Percentiles rank a stretch among this genome's conserved stretches.
These are phyloP conservation scores for Kingdonia uniflora DNA, from an alignment of 164 flowering plant species.

Conservation along the genomic window DNA sequence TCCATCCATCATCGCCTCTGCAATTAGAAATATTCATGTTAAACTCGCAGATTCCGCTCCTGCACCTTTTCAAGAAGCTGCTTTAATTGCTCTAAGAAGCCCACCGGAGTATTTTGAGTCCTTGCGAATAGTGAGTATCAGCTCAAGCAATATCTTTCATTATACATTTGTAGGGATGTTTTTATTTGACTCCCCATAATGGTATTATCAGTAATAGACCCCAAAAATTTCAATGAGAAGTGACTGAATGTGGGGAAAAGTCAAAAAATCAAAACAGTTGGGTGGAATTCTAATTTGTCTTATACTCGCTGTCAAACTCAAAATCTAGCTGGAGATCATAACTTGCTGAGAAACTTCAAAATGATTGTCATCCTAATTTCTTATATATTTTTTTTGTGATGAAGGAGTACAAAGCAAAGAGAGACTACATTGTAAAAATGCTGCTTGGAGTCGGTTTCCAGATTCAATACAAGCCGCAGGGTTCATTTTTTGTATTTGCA, in stretches of 20 bases:
- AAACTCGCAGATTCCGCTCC: slow-evolving; percentile 79
- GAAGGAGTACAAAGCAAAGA: slow-evolving; percentile 54
- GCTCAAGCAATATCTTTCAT: neutral
- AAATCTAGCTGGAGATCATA: too few species aligned
- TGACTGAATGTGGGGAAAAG: too few species aligned
- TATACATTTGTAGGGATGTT: neutral
- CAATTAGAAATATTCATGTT: slow-evolving; percentile 64
- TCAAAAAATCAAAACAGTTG: too few species aligned
- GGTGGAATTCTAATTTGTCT: too few species aligned
- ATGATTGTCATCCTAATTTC: neutral
- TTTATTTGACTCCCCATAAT: too few species aligned
- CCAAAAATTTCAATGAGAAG: too few species aligned
- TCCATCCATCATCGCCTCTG: slow-evolving; percentile 52
- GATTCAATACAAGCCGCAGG: slow-evolving; percentile 49
- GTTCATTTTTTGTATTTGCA: slow-evolving; percentile 70
- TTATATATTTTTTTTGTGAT: neutral
- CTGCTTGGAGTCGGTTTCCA: slow-evolving; percentile 46
- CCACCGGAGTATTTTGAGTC: slow-evolving; percentile 40
- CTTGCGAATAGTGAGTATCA: slow-evolving; percentile 37
- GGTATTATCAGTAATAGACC: too few species aligned
- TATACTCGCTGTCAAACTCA: too few species aligned
- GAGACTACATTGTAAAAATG: slow-evolving; percentile 44
- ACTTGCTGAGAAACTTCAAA: neutral
- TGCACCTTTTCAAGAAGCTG: slow-evolving; percentile 89
- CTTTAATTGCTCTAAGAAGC: slow-evolving; percentile 56